Conservation (phyloP, 1,284 basidiomycete genomes). For the Thecaphora frezii region DNA sequence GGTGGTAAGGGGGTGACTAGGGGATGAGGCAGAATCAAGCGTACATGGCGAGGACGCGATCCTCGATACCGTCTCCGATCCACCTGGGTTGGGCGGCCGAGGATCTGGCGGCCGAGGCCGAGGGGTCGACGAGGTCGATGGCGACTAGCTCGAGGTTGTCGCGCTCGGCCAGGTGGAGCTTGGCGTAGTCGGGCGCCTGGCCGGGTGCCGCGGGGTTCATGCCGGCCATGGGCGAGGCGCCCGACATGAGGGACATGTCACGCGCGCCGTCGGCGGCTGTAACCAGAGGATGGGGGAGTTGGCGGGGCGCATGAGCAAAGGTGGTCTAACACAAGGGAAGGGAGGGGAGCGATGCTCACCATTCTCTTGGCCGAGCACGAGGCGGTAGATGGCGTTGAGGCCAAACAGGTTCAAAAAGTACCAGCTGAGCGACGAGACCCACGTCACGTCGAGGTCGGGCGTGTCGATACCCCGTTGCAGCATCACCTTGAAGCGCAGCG, state of each 20-base stretch:
- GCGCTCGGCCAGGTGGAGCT: constrained; percentile 85
- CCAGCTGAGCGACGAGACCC: constrained; percentile 98
- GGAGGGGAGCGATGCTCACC: constrained; percentile 64
- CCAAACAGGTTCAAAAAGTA: constrained; percentile 99
- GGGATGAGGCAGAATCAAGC: constrained; percentile 6
- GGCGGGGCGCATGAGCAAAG: neutral
- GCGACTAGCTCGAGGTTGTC: constrained; percentile 92
- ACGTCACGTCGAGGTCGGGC: constrained; percentile 93
- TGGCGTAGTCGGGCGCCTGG: constrained; percentile 73
- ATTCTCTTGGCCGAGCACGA: constrained; percentile 88
- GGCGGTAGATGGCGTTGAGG: constrained; percentile 88
- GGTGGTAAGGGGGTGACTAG: too few relatives aligned
- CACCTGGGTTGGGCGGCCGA: constrained; percentile 35
- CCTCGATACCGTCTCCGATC: constrained; percentile 57
- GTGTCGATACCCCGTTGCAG: constrained; percentile 94
- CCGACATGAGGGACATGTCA: constrained; percentile 55
- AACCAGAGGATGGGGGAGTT: neutral
- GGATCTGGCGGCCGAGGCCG: neutral
- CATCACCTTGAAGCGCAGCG: constrained; percentile 97
- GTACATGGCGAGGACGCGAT: constrained; percentile 51
- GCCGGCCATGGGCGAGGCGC: constrained; percentile 27
- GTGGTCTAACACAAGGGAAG: too few relatives aligned
- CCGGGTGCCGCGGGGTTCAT: constrained; percentile 36
- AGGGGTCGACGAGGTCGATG: constrained; percentile 21
- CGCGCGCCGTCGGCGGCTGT: constrained; percentile 57